phyloP scores from a whole-genome alignment of 495 filamentous ascomycete genomes.

The Talaromyces thailandensis region DNA sequence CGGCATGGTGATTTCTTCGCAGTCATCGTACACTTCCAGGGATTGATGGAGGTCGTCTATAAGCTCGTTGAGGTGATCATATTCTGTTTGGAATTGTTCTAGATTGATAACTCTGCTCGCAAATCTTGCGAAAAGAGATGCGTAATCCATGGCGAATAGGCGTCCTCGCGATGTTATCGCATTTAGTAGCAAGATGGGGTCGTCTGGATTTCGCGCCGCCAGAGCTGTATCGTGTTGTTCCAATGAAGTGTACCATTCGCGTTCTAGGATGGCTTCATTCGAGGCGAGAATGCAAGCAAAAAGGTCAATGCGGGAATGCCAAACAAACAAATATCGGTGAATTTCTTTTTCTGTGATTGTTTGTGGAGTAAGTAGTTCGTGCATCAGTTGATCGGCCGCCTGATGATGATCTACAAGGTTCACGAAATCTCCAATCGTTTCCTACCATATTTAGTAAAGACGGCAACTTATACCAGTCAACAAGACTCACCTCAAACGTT shows the following conservation, averaged over 20 bases:
- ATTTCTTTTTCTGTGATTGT: constrained; percentile 61
- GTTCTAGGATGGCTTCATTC: constrained; percentile 60
- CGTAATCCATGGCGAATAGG: constrained; percentile 71
- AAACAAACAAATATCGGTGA: constrained; percentile 62
- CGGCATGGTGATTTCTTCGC: constrained; percentile 42
- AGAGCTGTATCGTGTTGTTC: constrained; percentile 54
- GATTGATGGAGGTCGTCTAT: constrained; percentile 47
- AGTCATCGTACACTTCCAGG: constrained; percentile 51
- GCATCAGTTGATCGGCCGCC: constrained; percentile 76
- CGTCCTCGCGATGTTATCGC: constrained; percentile 55
- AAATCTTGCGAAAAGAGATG: constrained; percentile 62
- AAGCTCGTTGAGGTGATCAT: constrained; percentile 43
- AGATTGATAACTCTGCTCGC: constrained; percentile 52
- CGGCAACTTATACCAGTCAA: not conserved
- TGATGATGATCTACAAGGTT: constrained; percentile 88
- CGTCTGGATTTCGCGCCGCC: constrained; percentile 48
- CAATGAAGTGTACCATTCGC: constrained; percentile 69
- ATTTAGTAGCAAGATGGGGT: constrained; percentile 58
- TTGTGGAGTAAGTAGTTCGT: constrained; percentile 66
- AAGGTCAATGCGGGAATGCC: constrained; percentile 88
- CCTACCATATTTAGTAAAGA: constrained; percentile 42
- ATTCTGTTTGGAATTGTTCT: constrained; percentile 56
- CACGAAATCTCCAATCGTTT: constrained; percentile 90
- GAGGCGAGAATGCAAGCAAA: constrained; percentile 76
- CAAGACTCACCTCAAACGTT: constrained; percentile 70